These are phyloP conservation scores for Aspergillus texensis DNA, from an alignment of 2,329 filamentous ascomycete genomes.

Conservation along the genomic window DNA sequence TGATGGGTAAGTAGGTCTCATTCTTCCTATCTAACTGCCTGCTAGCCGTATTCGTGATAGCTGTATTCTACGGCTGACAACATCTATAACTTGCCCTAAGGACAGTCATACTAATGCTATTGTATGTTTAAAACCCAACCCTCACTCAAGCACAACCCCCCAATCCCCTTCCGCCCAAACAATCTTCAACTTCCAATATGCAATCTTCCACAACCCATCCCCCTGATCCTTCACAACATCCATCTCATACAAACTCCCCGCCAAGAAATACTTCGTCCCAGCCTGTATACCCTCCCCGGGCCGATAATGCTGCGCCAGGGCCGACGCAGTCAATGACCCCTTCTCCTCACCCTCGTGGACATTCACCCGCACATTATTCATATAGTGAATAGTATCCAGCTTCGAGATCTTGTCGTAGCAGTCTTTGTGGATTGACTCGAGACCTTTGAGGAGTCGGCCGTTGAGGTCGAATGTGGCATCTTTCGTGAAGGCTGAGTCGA, in stretches of 20 bases:
- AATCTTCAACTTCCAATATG: constrained; percentile 31
- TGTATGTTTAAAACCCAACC: no score
- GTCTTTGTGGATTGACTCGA: constrained; percentile 21
- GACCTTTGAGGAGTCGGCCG: constrained; percentile 23
- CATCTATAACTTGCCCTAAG: no score
- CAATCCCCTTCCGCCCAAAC: constrained; percentile 32
- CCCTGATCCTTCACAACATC: constrained; percentile 32
- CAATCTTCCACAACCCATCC: constrained; percentile 40
- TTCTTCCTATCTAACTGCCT: no score
- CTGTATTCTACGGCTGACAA: no score
- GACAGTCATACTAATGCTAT: no score
- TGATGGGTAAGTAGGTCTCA: no score
- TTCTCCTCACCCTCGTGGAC: constrained; percentile 14
- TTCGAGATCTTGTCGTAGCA: constrained; percentile 25
- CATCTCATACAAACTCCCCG: constrained; percentile 30
- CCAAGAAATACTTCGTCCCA: constrained; percentile 25
- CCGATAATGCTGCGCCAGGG: constrained; percentile 25
- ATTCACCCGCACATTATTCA: constrained; percentile 28
- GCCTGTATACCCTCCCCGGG: constrained; percentile 29
- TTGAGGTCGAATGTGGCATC: constrained; percentile 24
- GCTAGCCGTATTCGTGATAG: no score
- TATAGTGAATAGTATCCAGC: constrained; percentile 32
- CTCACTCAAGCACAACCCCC: constrained; percentile 1
- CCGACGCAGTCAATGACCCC: constrained; percentile 20
- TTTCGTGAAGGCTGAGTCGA: constrained; percentile 32